Evolutionary conservation across 1,139 yeast genomes (phyloP).

Genomic region (Hyphopichia fennica): DNA sequence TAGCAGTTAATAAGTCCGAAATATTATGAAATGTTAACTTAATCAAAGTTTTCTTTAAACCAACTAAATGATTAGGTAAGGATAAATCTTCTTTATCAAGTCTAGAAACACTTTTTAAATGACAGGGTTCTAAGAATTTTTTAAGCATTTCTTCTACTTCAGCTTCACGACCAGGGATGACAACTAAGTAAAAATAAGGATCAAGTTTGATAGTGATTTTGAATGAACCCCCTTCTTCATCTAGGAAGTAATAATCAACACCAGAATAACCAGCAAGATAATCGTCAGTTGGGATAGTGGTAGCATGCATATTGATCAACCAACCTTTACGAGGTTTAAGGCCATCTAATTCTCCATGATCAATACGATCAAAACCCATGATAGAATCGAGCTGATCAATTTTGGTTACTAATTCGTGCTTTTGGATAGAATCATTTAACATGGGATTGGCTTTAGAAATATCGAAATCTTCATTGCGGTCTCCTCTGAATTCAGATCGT

Average conservation of each 20-base stretch:
- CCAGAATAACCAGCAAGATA: slow-evolving; percentile 71
- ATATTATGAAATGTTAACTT: slow-evolving; percentile 75
- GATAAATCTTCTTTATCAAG: slow-evolving; percentile 75
- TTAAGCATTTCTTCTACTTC: slow-evolving; percentile 87
- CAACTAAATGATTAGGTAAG: slow-evolving; percentile 83
- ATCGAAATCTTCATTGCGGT: slow-evolving; percentile 10
- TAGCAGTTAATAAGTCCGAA: slow-evolving; percentile 71
- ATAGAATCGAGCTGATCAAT: slow-evolving; percentile 65
- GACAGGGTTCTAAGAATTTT: slow-evolving; percentile 59
- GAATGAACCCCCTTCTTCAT: slow-evolving; percentile 96
- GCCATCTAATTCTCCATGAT: slow-evolving; percentile 56
- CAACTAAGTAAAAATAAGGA: slow-evolving; percentile 83
- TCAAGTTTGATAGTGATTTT: slow-evolving; percentile 80
- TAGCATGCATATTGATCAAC: slow-evolving; percentile 84
- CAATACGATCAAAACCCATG: slow-evolving; percentile 84
- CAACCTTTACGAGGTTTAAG: slow-evolving; percentile 72
- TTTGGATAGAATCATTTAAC: slow-evolving; percentile 39
- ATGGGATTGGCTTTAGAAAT: slow-evolving; percentile 36
- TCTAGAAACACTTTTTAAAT: slow-evolving; percentile 55
- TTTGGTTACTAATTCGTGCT: slow-evolving; percentile 47
- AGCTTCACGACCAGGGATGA: slow-evolving; percentile 63
- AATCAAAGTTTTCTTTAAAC: slow-evolving; percentile 64
- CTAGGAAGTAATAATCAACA: slow-evolving; percentile 93
- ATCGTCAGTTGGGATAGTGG: slow-evolving; percentile 58
- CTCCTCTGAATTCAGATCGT: slow-evolving; percentile 14